phyloP scores from a whole-genome alignment of 768 basidiomycete genomes.

The Mycena sanguinolenta region DNA sequence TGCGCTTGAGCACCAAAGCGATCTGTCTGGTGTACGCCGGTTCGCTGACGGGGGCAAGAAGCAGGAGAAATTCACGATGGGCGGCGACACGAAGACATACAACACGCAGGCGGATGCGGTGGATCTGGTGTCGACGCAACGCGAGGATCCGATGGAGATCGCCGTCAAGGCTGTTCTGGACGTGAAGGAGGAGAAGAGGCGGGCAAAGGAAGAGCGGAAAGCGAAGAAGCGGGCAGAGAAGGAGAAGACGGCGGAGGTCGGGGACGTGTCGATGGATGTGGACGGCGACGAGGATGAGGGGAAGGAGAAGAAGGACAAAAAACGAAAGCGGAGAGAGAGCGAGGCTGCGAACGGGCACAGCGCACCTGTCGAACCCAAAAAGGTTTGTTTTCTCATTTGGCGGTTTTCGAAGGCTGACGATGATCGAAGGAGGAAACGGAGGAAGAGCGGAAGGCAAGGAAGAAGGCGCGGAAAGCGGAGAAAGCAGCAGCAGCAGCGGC shows the following conservation, averaged over 20 bases:
- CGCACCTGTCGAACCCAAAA: constrained; percentile 48
- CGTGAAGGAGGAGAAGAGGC: constrained; percentile 90
- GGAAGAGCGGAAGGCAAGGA: constrained; percentile 85
- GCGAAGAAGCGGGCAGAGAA: constrained; percentile 77
- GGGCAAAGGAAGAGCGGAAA: constrained; percentile 81
- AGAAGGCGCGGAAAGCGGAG: constrained; percentile 83
- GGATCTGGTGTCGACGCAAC: constrained; percentile 88
- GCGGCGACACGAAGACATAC: constrained; percentile 83
- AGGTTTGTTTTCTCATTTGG: constrained; percentile 37
- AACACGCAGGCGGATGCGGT: constrained; percentile 89
- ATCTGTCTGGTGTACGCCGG: constrained; percentile 78
- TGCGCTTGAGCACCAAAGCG: constrained; percentile 86
- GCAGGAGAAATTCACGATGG: constrained; percentile 86
- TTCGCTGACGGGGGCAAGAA: constrained; percentile 73
- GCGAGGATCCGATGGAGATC: constrained; percentile 78
- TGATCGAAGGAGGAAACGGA: constrained; percentile 68
- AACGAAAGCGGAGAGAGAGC: constrained; percentile 69
- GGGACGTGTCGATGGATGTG: constrained; percentile 58
- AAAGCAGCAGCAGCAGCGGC: constrained; percentile 74
- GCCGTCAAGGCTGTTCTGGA: constrained; percentile 84
- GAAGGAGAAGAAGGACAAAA: constrained; percentile 49
- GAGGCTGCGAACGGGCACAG: constrained; percentile 58
- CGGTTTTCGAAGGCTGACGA: constrained; percentile 22
- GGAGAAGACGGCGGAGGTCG: constrained; percentile 48
- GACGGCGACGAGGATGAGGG: constrained; percentile 49